Percentiles rank a stretch among this genome's conserved stretches.
These are phyloP conservation scores for Lactifluus echinatus DNA, from an alignment of 768 basidiomycete species.

Conservation along the genomic window DNA sequence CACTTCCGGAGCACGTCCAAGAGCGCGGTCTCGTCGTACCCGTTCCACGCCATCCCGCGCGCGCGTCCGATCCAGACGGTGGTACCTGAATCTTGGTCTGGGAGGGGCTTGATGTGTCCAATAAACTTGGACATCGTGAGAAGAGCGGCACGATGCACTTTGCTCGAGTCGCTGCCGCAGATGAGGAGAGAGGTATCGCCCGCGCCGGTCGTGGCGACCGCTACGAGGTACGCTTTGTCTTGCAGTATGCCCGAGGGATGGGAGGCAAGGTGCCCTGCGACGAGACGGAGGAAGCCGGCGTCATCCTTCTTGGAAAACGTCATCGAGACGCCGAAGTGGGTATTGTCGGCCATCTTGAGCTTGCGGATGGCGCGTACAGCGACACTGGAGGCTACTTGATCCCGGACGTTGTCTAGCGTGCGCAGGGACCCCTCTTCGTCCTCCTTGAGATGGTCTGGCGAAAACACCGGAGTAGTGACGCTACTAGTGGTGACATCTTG, in stretches of 20 bases:
- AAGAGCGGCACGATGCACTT: slow-evolving; percentile 58
- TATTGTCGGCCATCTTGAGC: slow-evolving; percentile 41
- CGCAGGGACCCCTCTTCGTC: slow-evolving; percentile 23
- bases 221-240: slow-evolving; percentile 37
- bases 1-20: slow-evolving; percentile 66
- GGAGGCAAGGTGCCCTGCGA: slow-evolving; percentile 44
- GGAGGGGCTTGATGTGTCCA: slow-evolving; percentile 39
- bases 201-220: slow-evolving; percentile 41
- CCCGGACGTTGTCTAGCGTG: slow-evolving; percentile 51
- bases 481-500: slow-evolving; percentile 3
- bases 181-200: slow-evolving; percentile 39
- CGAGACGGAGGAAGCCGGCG: slow-evolving; percentile 44
- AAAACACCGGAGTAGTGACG: slow-evolving; percentile 17
- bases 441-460: background rate
- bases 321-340: slow-evolving; percentile 50
- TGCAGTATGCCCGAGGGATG: slow-evolving; percentile 36
- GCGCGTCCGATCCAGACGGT: slow-evolving; percentile 40
- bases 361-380: slow-evolving; percentile 46
- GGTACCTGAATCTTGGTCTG: slow-evolving; percentile 20
- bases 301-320: slow-evolving; percentile 52
- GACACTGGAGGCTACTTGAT: slow-evolving; percentile 50
- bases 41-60: slow-evolving; percentile 43
- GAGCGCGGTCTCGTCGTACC: slow-evolving; percentile 58
- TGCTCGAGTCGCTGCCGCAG: slow-evolving; percentile 44
- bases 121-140: slow-evolving; percentile 62